Base-by-base conservation (phyloP, 306 rosid genomes). In the Malus fusca region DNA sequence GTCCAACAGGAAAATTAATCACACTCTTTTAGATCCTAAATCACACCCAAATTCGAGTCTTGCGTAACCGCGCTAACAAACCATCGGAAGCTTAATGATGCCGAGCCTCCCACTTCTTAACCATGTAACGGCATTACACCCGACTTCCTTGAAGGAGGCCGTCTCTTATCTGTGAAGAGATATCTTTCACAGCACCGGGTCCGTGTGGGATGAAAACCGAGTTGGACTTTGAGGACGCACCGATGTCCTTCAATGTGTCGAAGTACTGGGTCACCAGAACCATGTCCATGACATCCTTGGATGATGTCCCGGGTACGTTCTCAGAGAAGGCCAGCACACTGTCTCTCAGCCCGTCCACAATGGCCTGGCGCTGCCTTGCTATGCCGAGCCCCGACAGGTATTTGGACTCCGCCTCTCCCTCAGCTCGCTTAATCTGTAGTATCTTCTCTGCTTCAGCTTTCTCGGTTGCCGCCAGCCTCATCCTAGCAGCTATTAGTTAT, bases 231-330 rank as follows among this genome's bases (percentile, higher is more conserved):
- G 84, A 83, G 11, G 89, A 83, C 1, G 89, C 89, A 53, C 90
- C 90, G 1, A 86, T 86, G 21, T 86, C 90, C 68, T 86, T 86
- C 87, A 86, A 69, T 5, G 90, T 86, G 85, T 86, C 90, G 0
- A 86, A 86, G 79, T 86, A 86, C 62, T 86, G 90, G 46, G 90
- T 83, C 63, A 86, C 90, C 42, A 86, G 85, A 73, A 86, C 82
- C 90, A 86, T 83, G 78, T 86, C 90, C 90, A 86, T 81, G 44
- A 86, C 87, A 78, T 83, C 90, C 85, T 83, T 86, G 15, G 90
- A 72, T 46, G 90, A 55, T 46, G 89, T 86, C 71, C 89, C 87
- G 0, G 89, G 89, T 14, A 86, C 89, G 14, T 86, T 86, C 48
- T 66, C 74, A 61, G 87, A 84, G 78, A 87, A 87, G 59, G 90